phyloP scores from a whole-genome alignment of 2,329 filamentous ascomycete genomes.

The Chalaropsis thielavioides region DNA sequence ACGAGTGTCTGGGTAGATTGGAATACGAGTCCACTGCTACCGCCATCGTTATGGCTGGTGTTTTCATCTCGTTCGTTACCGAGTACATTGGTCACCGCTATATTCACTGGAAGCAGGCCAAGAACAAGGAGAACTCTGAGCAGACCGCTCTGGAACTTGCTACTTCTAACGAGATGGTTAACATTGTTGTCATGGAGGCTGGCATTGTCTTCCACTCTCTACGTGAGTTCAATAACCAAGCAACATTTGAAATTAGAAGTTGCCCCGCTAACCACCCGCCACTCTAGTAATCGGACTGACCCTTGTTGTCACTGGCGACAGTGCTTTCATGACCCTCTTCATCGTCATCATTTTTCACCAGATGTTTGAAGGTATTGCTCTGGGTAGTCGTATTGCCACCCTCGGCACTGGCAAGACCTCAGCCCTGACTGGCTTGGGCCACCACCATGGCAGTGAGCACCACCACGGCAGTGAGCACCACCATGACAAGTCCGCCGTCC shows the following conservation, averaged over 20 bases:
- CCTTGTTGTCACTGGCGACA: slow-evolving; percentile 44
- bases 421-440: slow-evolving; percentile 19
- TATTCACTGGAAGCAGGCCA: slow-evolving; percentile 27
- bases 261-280: background rate
- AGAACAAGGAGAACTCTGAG: slow-evolving; percentile 22
- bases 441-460: slow-evolving; percentile 18
- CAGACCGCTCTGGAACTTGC: slow-evolving; percentile 22
- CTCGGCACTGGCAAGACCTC: slow-evolving; percentile 28
- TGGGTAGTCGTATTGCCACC: slow-evolving; percentile 54
- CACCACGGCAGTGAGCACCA: slow-evolving; percentile 12
- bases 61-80: slow-evolving; percentile 57
- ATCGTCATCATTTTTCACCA: slow-evolving; percentile 64
- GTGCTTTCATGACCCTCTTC: slow-evolving; percentile 42
- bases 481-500: background rate
- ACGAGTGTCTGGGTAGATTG: slow-evolving; percentile 51
- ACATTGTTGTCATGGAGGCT: slow-evolving; percentile 54
- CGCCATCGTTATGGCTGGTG: slow-evolving; percentile 57
- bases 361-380: slow-evolving; percentile 62
- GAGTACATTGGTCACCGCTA: slow-evolving; percentile 53
- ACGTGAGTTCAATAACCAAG: slow-evolving; percentile 29
- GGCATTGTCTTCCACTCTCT: slow-evolving; percentile 65
- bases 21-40: slow-evolving; percentile 55
- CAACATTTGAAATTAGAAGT: slow-evolving; percentile 2
- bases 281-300: slow-evolving; percentile 46
- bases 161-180: slow-evolving; percentile 35